Evolutionary conservation across 2,329 filamentous ascomycete genomes (phyloP).

Genomic region (Teratosphaeria gauchensis): DNA sequence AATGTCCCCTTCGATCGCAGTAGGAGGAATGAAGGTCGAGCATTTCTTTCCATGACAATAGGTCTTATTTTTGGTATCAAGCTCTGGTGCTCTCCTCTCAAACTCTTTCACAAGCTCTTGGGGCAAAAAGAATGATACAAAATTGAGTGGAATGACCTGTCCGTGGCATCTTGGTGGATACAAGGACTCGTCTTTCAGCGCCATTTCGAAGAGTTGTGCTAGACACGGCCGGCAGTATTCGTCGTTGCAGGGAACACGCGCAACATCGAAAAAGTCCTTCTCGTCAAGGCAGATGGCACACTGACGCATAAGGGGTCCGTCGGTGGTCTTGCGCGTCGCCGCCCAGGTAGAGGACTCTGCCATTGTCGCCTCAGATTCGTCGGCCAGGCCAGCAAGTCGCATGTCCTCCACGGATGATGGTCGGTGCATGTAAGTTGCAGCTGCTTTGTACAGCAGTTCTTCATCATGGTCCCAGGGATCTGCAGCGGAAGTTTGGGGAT

Average conservation of each 20-base stretch:
- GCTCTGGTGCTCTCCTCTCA: slow-evolving; percentile 40
- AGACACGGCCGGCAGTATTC: slow-evolving; percentile 46
- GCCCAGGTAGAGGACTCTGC: slow-evolving; percentile 14
- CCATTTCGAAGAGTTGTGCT: slow-evolving; percentile 32
- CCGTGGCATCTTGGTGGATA: slow-evolving; percentile 49
- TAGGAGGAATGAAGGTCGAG: slow-evolving; percentile 37
- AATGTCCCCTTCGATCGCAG: slow-evolving; percentile 23
- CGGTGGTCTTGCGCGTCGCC: slow-evolving; percentile 4
- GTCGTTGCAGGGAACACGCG: slow-evolving; percentile 29
- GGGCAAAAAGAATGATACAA: slow-evolving; percentile 29
- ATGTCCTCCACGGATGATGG: background rate
- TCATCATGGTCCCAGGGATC: slow-evolving; percentile 9
- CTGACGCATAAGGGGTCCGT: slow-evolving; percentile 2
- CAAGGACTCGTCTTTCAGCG: slow-evolving; percentile 40
- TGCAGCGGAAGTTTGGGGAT: background rate
- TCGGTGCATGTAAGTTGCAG: slow-evolving; percentile 13
- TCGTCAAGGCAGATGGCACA: slow-evolving; percentile 24
- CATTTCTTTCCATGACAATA: slow-evolving; percentile 43
- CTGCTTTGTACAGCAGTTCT: slow-evolving; percentile 14
- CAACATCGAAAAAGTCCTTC: slow-evolving; percentile 20
- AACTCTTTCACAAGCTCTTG: slow-evolving; percentile 29
- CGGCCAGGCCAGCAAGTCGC: background rate
- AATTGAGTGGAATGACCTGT: slow-evolving; percentile 30
- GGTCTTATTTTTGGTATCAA: slow-evolving; percentile 36
- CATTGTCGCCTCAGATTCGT: slow-evolving; percentile 7